A percentile compares a stretch with the other conserved stretches of the same genome.
Evolutionary conservation across 2,329 filamentous ascomycete species (phyloP).

Genomic region (Ophiosphaerella korrae): DNA sequence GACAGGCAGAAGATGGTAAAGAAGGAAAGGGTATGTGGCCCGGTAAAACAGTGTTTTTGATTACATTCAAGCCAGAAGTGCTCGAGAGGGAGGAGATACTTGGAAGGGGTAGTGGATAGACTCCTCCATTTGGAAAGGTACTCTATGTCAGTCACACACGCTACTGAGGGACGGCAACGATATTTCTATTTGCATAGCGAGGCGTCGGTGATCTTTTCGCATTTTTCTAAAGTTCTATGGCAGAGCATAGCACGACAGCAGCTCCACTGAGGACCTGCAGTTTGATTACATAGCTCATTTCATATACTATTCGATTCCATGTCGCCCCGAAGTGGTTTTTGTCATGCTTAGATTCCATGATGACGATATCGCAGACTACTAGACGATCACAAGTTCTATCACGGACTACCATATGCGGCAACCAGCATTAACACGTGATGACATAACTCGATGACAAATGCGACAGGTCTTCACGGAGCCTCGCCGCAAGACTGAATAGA

Average conservation of each 20-base stretch:
- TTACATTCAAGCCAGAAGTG: slow-evolving; percentile 90
- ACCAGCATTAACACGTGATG: slow-evolving; percentile 12
- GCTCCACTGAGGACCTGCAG: neutral
- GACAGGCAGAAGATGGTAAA: slow-evolving; percentile 56
- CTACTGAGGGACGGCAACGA: neutral
- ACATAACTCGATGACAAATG: slow-evolving; percentile 26
- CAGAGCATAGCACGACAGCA: neutral
- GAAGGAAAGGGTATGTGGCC: slow-evolving; percentile 75
- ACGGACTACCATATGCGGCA: slow-evolving; percentile 8
- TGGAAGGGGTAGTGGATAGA: slow-evolving; percentile 59
- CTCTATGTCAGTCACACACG: neutral
- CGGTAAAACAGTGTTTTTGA: slow-evolving; percentile 90
- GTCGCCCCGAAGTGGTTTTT: neutral
- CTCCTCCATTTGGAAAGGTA: neutral
- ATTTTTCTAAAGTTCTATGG: neutral
- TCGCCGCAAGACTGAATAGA: slow-evolving; percentile 15
- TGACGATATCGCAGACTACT: neutral
- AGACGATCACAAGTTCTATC: neutral
- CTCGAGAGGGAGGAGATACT: slow-evolving; percentile 88
- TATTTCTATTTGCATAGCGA: slow-evolving; percentile 17
- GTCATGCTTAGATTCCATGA: neutral
- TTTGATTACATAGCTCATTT: neutral
- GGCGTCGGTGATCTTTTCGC: slow-evolving; percentile 12
- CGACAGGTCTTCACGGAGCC: slow-evolving; percentile 7
- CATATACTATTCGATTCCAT: neutral